phyloP scores from a whole-genome alignment of 495 filamentous ascomycete genomes.

The Neurospora hispaniola region DNA sequence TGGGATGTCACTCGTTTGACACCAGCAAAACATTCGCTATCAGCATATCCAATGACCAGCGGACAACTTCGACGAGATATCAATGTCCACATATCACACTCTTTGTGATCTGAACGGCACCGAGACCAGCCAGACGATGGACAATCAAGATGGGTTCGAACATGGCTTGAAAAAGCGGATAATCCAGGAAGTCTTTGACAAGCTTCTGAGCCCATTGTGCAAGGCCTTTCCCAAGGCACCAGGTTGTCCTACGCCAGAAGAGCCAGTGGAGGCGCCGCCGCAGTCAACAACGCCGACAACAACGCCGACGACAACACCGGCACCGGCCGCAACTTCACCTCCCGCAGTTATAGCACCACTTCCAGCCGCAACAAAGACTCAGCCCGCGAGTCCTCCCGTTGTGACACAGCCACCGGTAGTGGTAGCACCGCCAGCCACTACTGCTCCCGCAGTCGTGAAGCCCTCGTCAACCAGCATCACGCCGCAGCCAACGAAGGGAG shows the following conservation, averaged over 20 bases:
- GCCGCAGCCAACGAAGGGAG: background rate
- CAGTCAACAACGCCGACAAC: constrained; percentile 3
- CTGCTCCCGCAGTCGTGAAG: background rate
- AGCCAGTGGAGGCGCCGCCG: background rate
- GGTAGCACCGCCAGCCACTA: background rate
- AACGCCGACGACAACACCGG: background rate
- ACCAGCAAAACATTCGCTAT: background rate
- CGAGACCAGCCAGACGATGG: background rate
- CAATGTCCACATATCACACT: background rate
- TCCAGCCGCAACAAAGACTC: background rate
- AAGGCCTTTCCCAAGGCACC: constrained; percentile 1
- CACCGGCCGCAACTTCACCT: background rate
- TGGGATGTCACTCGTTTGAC: background rate
- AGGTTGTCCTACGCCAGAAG: background rate
- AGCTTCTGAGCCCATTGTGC: constrained; percentile 3
- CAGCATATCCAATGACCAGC: background rate
- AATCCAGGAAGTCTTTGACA: background rate
- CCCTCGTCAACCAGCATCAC: background rate
- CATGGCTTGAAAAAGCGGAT: background rate
- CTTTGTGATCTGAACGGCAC: background rate
- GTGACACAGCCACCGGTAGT: background rate
- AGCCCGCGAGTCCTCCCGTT: background rate
- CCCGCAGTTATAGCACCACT: background rate
- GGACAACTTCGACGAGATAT: background rate
- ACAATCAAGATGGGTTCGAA: background rate